Evolutionary conservation across 108 stramenopile genomes (phyloP), one percentile per base, ranked within the genome.

Genomic region (Cyclostephanos invisitatus): DNA sequence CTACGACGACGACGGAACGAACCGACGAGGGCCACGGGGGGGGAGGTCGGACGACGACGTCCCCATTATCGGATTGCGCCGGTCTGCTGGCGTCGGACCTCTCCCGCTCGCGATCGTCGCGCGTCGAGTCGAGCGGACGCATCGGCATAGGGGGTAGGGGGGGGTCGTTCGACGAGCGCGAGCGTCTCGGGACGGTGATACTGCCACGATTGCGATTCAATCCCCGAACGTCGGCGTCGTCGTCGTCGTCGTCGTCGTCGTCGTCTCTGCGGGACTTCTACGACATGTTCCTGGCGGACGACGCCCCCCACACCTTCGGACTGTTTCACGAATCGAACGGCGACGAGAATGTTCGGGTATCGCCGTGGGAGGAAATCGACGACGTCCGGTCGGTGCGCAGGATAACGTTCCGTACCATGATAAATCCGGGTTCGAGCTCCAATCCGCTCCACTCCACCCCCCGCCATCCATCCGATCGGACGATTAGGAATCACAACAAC

Each of bases 231-330:
- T 46, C 44, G 44, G 14, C 56, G 17, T 32, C 29, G 29, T 38
- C 64, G 14, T 27, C 32, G 17, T 66, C 73, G 28, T 36, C 61
- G 32, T 63, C 62, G 3, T 38, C 64, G 9, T 18, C 44, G 5
- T 85, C 86, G 38, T 77, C 87, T 0, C 60, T 91, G 29, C 76
- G 83, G 15, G 60, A 80, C 4, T 93, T 89, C 40, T 89, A 74
- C 51, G 55, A 73, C 36, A 36, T 78, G 7, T 93, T 91, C 62
- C 50, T 93, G 5, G 79, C 82, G 5, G 82, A 93, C 56, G 80
- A 88, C 65, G 92, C 92, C 7, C 81, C 78, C 8, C 76, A 85
- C 72, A 85, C 92, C 15, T 78, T 91, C 20, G 51, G 50, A 11
- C 58, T 46, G 9, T 93, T 88, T 62, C 90, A 91, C 27, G 70